A percentile compares a stretch with the other conserved stretches of the same genome.
These are phyloP conservation scores for Beauveria asiatica DNA, from an alignment of 2,329 filamentous ascomycete species.

Conservation along the genomic window DNA sequence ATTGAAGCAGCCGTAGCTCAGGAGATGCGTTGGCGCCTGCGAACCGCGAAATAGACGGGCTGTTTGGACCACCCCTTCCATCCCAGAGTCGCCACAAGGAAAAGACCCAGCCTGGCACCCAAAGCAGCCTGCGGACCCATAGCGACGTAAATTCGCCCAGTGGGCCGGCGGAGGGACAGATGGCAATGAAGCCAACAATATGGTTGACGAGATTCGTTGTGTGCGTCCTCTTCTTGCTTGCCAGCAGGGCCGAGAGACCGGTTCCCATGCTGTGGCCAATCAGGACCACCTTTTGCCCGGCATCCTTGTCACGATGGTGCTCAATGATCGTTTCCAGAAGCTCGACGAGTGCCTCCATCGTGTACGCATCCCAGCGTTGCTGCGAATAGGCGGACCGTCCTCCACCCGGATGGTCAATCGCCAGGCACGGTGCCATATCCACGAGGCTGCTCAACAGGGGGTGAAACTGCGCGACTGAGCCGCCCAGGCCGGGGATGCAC, in stretches of 20 bases:
- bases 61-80: conserved; percentile 66
- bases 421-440: conserved; percentile 70
- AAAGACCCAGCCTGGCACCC: conserved; percentile 64
- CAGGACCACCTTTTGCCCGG: conserved; percentile 64
- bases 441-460: conserved; percentile 72
- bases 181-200: conserved; percentile 67
- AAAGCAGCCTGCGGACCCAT: conserved; percentile 49
- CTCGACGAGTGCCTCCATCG: conserved; percentile 63
- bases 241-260: conserved; percentile 64
- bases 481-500: conserved; percentile 89
- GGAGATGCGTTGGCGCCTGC: conserved; percentile 58
- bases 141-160: conserved; percentile 37
- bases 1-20: conserved; percentile 58
- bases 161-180: conserved; percentile 68
- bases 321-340: conserved; percentile 69
- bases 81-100: conserved; percentile 72
- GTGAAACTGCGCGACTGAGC: conserved; percentile 81
- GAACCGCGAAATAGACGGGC: conserved; percentile 70
- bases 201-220: conserved; percentile 47
- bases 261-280: conserved; percentile 90
- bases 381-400: conserved; percentile 70
- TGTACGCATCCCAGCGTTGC: conserved; percentile 69
- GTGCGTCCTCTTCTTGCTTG: conserved; percentile 36
- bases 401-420: conserved; percentile 85
- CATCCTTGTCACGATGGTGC: conserved; percentile 56